Conservation (phyloP, 2,329 filamentous ascomycete genomes). For the Hirsutella minnesotensis region DNA sequence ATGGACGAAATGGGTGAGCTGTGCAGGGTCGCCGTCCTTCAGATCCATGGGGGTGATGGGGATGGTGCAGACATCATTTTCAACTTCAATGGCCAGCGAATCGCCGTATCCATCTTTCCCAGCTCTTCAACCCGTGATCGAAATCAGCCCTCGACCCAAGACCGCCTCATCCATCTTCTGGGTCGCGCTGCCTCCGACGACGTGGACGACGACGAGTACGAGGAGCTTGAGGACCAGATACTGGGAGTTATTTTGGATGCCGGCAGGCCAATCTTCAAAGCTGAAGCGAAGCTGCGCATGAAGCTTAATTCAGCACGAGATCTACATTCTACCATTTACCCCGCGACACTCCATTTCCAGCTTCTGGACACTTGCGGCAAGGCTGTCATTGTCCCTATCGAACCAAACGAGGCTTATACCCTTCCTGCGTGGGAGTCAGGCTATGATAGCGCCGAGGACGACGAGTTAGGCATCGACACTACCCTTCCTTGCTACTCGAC, state of each 20-base stretch:
- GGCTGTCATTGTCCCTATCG: constrained; percentile 6
- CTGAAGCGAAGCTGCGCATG: not conserved
- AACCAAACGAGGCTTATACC: constrained; percentile 6
- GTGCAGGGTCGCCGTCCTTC: constrained; percentile 2
- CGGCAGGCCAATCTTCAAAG: constrained; percentile 7
- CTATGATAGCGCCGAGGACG: constrained; percentile 4
- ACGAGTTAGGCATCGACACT: constrained; percentile 5
- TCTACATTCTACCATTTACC: constrained; percentile 7
- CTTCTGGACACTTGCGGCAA: constrained; percentile 4
- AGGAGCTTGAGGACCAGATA: constrained; percentile 9
- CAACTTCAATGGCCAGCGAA: constrained; percentile 9
- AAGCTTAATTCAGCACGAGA: not conserved
- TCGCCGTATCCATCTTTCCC: constrained; percentile 11
- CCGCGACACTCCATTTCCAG: constrained; percentile 6
- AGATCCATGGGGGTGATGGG: constrained; percentile 11
- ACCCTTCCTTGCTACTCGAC: constrained; percentile 6
- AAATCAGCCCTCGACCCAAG: constrained; percentile 6
- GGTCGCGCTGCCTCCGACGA: constrained; percentile 5
- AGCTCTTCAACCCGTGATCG: constrained; percentile 5
- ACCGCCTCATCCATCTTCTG: constrained; percentile 10
- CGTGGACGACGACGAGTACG: constrained; percentile 8
- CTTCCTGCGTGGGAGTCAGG: constrained; percentile 1
- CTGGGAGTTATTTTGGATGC: constrained; percentile 8
- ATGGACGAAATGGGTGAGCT: not conserved
- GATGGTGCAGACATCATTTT: constrained; percentile 14